A percentile compares a stretch with the other conserved stretches of the same genome.
These are phyloP conservation scores for Xylariaceae sp. DNA, from an alignment of 2,329 filamentous ascomycete genomes.

Conservation along the genomic window DNA sequence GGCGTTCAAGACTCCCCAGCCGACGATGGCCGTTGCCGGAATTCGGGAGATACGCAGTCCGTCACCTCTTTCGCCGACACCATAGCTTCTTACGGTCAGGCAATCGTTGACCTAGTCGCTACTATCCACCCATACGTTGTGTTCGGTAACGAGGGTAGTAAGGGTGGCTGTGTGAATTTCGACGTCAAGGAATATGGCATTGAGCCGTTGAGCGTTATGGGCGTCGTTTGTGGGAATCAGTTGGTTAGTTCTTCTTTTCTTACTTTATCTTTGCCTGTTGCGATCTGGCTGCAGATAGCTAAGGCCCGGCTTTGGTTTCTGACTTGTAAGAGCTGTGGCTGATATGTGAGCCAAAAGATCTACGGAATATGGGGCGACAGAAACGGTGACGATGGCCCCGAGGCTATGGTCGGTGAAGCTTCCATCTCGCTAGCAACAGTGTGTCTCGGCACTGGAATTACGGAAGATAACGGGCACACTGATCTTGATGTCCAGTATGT, in stretches of 20 bases:
- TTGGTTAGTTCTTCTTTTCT: constrained; percentile 32
- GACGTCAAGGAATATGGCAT: constrained; percentile 39
- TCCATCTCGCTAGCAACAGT: constrained; percentile 56
- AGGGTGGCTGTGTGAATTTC: constrained; percentile 32
- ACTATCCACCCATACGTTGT: constrained; percentile 50
- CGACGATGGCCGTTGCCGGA: constrained; percentile 44
- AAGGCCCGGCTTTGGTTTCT: no score
- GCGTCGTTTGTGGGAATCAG: constrained; percentile 48
- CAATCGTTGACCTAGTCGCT: constrained; percentile 41
- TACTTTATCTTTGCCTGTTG: background rate
- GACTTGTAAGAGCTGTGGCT: background rate
- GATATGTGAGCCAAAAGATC: constrained; percentile 27
- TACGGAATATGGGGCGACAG: constrained; percentile 63
- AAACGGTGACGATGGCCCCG: constrained; percentile 51
- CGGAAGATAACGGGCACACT: constrained; percentile 55
- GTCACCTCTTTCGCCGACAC: constrained; percentile 43
- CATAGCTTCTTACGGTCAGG: constrained; percentile 32
- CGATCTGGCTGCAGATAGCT: background rate
- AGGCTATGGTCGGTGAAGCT: constrained; percentile 53
- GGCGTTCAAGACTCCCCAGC: constrained; percentile 40
- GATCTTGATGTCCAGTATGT: constrained; percentile 59
- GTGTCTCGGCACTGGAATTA: constrained; percentile 54
- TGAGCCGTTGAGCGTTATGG: constrained; percentile 48
- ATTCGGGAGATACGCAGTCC: constrained; percentile 40
- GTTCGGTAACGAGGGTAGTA: constrained; percentile 43